Conservation (phyloP, 1,139 yeast species). For the Yamadazyma sp. region DNA sequence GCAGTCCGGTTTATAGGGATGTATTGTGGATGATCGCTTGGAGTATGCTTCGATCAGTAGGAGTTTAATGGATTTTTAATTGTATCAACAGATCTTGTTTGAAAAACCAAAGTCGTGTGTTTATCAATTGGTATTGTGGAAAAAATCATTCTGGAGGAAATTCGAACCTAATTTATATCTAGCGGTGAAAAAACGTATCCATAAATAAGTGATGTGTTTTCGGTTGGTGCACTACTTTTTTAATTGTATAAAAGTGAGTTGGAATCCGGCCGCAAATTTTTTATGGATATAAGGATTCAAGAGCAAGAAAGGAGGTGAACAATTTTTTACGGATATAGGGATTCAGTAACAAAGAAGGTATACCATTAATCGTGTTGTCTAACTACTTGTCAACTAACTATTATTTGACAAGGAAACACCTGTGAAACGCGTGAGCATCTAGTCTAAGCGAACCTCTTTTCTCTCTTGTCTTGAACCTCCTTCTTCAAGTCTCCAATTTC, state of each 20-base stretch:
- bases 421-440: no score
- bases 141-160: slow-evolving; percentile 5
- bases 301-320: not conserved
- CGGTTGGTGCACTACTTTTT: slow-evolving; percentile 3
- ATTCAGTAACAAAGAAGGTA: no score
- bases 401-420: no score
- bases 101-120: not conserved
- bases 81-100: no score
- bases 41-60: no score
- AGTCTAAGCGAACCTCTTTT: slow-evolving; percentile 34
- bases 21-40: not conserved
- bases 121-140: not conserved
- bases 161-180: slow-evolving; percentile 6
- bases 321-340: not conserved
- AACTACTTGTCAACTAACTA: no score
- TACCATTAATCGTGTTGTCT: no score
- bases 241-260: slow-evolving; percentile 3
- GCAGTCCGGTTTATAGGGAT: not conserved
- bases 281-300: not conserved
- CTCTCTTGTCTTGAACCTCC: slow-evolving; percentile 50
- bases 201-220: not conserved
- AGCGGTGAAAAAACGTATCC: not conserved
- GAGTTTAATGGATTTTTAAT: no score
- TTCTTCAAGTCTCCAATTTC: slow-evolving; percentile 55
- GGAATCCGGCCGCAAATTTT: not conserved